Evolutionary conservation across 768 basidiomycete genomes (phyloP).

Genomic region (Mycena chlorophos): DNA sequence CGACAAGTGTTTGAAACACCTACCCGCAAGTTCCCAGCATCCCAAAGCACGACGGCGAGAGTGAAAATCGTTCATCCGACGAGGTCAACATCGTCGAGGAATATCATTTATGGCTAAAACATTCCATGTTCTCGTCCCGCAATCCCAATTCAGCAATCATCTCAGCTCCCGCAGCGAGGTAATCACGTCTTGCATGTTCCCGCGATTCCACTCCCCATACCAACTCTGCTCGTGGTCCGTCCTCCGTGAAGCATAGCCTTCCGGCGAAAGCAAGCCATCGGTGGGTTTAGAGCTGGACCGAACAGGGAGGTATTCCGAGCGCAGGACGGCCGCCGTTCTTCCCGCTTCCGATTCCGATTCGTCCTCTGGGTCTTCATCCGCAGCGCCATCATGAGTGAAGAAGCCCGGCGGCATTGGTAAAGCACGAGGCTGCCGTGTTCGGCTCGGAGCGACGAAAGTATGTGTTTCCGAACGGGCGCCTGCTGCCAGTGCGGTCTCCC

Average conservation of each 20-base stretch:
- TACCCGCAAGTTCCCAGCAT: no score
- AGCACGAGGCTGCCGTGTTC: no score
- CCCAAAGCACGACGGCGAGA: no score
- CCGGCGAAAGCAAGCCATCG: no score
- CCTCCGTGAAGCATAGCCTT: no score
- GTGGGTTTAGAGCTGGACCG: neutral
- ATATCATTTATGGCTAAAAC: no score
- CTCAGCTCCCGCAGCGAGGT: slow-evolving; percentile 1
- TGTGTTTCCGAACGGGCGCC: neutral
- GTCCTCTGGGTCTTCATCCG: no score
- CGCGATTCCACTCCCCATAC: slow-evolving; percentile 1
- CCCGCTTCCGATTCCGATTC: no score
- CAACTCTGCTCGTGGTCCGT: neutral
- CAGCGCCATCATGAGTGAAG: neutral
- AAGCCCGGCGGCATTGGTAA: neutral
- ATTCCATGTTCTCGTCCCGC: no score
- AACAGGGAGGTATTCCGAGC: neutral
- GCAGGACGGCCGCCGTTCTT: neutral
- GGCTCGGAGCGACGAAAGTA: neutral
- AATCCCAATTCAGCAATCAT: neutral
- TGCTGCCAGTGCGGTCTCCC: neutral
- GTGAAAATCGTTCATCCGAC: no score
- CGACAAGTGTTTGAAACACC: no score
- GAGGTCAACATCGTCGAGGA: no score
- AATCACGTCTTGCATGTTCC: neutral